Conservation (phyloP, 2,329 filamentous ascomycete genomes). For the Cladorrhinum sp. region DNA sequence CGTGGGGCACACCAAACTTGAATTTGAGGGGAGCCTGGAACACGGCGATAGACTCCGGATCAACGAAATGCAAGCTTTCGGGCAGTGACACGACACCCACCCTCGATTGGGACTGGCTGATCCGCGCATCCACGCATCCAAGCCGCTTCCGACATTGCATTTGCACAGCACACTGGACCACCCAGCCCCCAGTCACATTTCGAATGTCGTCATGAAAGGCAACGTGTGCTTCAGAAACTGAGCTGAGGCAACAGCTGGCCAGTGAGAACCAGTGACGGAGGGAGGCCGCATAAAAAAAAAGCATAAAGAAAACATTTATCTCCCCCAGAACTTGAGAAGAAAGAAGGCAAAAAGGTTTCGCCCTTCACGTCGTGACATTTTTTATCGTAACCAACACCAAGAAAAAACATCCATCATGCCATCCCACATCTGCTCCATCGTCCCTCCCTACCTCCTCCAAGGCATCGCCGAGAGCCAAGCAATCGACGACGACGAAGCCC, state of each 20-base stretch:
- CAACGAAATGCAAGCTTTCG: background rate
- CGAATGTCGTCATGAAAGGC: background rate
- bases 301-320: background rate
- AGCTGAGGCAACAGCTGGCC: background rate
- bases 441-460: conserved; percentile 46
- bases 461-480: conserved; percentile 41
- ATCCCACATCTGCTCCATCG: conserved; percentile 36
- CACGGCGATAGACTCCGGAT: no score
- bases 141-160: no score
- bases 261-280: no score
- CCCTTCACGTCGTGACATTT: no score
- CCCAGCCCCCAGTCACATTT: background rate
- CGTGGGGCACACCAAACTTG: background rate
- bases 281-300: no score
- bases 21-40: no score
- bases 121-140: background rate
- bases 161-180: no score
- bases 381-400: no score
- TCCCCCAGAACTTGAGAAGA: background rate
- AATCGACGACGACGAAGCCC: conserved; percentile 35
- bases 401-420: background rate
- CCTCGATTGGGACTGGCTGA: background rate
- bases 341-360: no score
- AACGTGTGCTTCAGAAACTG: background rate
- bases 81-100: background rate